These are phyloP conservation scores for Endotrypanum monterogeii DNA, from an alignment of 208 protist species.

Conservation along the genomic window DNA sequence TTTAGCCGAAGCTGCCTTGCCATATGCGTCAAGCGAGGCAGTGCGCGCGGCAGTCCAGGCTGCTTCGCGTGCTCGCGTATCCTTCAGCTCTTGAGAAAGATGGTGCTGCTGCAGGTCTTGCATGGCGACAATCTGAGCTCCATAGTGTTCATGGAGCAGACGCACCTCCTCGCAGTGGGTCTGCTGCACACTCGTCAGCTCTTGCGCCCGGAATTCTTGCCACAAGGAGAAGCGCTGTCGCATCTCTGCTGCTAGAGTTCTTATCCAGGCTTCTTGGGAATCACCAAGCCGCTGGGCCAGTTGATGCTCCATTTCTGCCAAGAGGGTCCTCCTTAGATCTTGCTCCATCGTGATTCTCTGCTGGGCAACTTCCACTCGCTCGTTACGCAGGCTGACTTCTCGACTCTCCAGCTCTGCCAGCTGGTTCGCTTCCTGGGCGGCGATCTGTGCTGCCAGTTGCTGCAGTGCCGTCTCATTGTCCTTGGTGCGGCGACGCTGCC, in stretches of 20 bases:
- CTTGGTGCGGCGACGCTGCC: conserved; percentile 6
- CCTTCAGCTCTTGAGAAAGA: conserved; percentile 4
- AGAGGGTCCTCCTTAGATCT: not conserved
- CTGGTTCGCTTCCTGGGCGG: conserved; percentile 13
- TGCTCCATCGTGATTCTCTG: conserved; percentile 14
- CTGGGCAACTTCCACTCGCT: conserved; percentile 13
- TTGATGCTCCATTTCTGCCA: conserved; percentile 3
- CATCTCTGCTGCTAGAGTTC: conserved; percentile 9
- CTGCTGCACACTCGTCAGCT: conserved; percentile 6
- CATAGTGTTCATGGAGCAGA: conserved; percentile 14
- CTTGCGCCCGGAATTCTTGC: conserved; percentile 16
- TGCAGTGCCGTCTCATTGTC: not conserved
- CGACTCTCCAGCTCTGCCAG: conserved; percentile 1
- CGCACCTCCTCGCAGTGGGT: conserved; percentile 15
- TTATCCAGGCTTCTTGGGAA: conserved; percentile 9
- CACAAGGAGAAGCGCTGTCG: conserved; percentile 18
- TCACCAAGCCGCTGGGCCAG: conserved; percentile 1
- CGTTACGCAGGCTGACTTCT: conserved; percentile 15
- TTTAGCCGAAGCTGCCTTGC: conserved; percentile 5
- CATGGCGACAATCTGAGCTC: conserved; percentile 1
- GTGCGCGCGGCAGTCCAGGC: conserved; percentile 20
- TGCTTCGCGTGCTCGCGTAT: conserved; percentile 11
- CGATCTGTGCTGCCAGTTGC: conserved; percentile 13
- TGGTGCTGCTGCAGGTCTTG: conserved; percentile 7
- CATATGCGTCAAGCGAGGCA: conserved; percentile 20